Base-by-base conservation (phyloP, 805 yeast species). In the Suhomyces prunicola region DNA sequence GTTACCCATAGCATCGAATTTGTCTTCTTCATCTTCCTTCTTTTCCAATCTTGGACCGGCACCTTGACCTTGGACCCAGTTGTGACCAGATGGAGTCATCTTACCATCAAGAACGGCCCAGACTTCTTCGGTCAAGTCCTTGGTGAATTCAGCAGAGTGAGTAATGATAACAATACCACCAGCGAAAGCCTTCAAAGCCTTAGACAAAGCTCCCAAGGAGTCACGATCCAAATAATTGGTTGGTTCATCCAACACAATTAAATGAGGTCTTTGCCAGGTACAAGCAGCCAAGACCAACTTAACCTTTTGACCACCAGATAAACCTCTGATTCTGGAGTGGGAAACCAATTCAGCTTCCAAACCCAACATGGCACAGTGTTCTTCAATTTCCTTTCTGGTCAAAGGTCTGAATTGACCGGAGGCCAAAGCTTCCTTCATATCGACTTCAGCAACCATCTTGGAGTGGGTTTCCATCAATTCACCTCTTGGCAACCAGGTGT, bases 51-150 rank as follows among this genome's bases (percentile, higher is more conserved):
- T 92, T 81, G 99, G 99, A 84, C 99, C 99, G 74, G 97, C 69
- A 84, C 99, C 99, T 85, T 94, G 99, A 81, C 99, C 99, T 70
- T 89, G 85, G 70, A 94, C 99, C 99, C 99, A 94, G 88, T 94
- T 96, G 84, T 94, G 99, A 78, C 99, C 99, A 67, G 99, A 94
- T 79, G 99, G 99, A 73, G 97, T 89, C 99, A 94, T 94, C 67
- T 67, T 79, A 88, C 99, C 99, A 83, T 93, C 92, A 64, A 89
- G 73, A 65, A 94, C 99, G 73, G 99, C 97, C 99, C 99, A 94
- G 72, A 94, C 98, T 86, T 94, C 99, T 82, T 94, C 98, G 76
- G 99, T 94, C 79, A 94, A 81, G 77, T 92, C 90, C 87, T 93
- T 90, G 80, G 99, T 94, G 90, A 94, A 94, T 86, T 94, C 99